A percentile compares a stretch with the other conserved stretches of the same genome.
Evolutionary conservation across 2,329 filamentous ascomycete species (phyloP).

Genomic region (Chrysosphaeria jannelii): DNA sequence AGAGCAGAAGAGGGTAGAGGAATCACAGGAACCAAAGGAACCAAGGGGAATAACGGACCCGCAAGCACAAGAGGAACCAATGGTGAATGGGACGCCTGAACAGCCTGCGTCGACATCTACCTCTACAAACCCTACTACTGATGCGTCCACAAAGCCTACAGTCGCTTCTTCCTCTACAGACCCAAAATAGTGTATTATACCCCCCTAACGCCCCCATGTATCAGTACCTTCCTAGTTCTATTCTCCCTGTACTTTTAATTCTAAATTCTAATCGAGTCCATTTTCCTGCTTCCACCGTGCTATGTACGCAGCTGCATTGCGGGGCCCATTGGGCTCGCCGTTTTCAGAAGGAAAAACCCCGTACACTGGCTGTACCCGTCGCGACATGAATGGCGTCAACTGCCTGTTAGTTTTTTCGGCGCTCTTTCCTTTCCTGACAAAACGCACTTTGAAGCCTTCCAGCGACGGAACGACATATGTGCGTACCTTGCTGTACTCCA

Average conservation of each 20-base stretch:
- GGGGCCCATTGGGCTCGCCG: constrained; percentile 15
- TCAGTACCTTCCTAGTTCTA: too few relatives aligned
- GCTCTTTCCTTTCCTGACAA: not conserved
- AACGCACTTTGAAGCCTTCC: constrained; percentile 34
- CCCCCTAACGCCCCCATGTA: too few relatives aligned
- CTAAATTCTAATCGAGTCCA: constrained; percentile 20
- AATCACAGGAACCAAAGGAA: constrained; percentile 5
- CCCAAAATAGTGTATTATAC: too few relatives aligned
- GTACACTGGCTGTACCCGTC: constrained; percentile 19
- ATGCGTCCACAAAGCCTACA: too few relatives aligned
- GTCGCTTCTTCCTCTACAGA: too few relatives aligned
- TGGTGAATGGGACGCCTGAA: too few relatives aligned
- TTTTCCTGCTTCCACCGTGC: constrained; percentile 38
- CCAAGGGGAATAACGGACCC: not conserved
- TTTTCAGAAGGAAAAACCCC: constrained; percentile 11
- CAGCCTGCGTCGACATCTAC: too few relatives aligned
- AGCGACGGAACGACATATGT: constrained; percentile 53
- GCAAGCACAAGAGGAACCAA: too few relatives aligned
- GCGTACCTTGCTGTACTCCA: constrained; percentile 69
- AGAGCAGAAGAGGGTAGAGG: too few relatives aligned
- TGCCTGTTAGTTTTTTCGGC: constrained; percentile 10
- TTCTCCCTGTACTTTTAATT: too few relatives aligned
- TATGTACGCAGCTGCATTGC: constrained; percentile 30
- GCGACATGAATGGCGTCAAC: constrained; percentile 55
- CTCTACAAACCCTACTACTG: too few relatives aligned